These are phyloP conservation scores for Sequoiadendron giganteum DNA, from an alignment of 75 land plant genomes.

Conservation along the genomic window DNA sequence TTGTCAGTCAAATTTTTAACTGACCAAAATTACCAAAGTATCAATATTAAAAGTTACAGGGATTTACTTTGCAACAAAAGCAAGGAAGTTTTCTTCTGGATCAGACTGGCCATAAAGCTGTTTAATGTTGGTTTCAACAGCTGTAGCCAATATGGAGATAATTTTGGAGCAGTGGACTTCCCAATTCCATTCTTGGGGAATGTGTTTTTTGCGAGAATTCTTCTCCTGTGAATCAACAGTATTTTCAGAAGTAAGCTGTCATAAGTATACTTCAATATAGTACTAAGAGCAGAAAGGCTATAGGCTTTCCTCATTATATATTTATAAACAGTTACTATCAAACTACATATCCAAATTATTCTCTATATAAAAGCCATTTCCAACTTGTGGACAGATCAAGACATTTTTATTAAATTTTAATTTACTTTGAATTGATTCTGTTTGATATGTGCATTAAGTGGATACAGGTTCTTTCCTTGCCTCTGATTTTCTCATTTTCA, in stretches of 20 bases:
- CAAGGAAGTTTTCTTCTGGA: slow-evolving; percentile 77
- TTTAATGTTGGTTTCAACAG: slow-evolving; percentile 76
- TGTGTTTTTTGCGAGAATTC: slow-evolving; percentile 58
- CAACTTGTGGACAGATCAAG: not conserved
- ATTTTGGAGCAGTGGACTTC: slow-evolving; percentile 68
- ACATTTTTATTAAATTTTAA: not conserved
- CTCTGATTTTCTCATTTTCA: too few relatives aligned
- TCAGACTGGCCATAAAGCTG: slow-evolving; percentile 80
- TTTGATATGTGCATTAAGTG: not conserved
- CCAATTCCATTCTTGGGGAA: slow-evolving; percentile 76
- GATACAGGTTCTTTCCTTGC: too few relatives aligned
- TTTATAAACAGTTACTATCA: not conserved
- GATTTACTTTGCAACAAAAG: slow-evolving; percentile 82
- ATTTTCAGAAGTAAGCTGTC: not conserved
- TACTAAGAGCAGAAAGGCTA: not conserved
- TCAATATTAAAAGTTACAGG: not conserved
- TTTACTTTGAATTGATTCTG: not conserved
- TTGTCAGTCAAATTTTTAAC: not conserved
- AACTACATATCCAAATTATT: not conserved
- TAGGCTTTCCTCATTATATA: not conserved
- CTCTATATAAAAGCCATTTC: not conserved
- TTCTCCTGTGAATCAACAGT: slow-evolving; percentile 12
- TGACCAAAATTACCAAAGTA: not conserved
- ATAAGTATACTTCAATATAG: not conserved
- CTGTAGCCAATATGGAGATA: slow-evolving; percentile 68